Base-by-base conservation (phyloP, 1,284 basidiomycete species). In the Tilletia horrida region DNA sequence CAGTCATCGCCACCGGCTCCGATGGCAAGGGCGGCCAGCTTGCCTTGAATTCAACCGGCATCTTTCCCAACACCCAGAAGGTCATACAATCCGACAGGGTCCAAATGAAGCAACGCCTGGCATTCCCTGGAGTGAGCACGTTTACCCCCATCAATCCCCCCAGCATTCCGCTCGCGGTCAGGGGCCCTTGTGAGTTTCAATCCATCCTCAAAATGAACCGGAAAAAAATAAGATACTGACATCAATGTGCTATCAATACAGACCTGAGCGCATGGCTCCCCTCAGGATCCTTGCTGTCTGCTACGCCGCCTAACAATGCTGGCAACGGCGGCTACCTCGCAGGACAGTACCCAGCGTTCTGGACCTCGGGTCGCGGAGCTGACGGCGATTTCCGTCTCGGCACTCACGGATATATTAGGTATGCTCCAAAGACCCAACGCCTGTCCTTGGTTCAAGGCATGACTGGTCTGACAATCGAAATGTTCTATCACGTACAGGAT, bases 311-410 rank as follows among this genome's bases (percentile, higher is more conserved):
- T 63, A 79, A 79, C 70, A 52, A 27, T 2, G 75, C 73, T 47
- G 77, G 77, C 43, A 73, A 79, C 55, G 76, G 75, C 13, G 77
- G 77, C 45, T 77, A 74, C 65, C 71, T 79, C 16, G 72, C 73
- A 18, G 76, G 75, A 16, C 71, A 76, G 65, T 72, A 71, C 70
- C 45, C 75, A 8, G 65, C 74, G 40, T 79, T 79, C 69, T 79
- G 77, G 77, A 79, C 77, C 14, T 74, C 76, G 18, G 69, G 70
- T 45, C 77, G 78, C 64, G 76, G 77, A 50, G 77, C 77, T 48
- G 75, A 78, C 47, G 77, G 77, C 66, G 76, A 78, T 31, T 74
- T 68, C 67, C 71, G 77, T 23, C 69, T 79, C 3, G 76, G 73
- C 23, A 78, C 75, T 74, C 67, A 70, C 48, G 77, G 77, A 47